These are phyloP conservation scores for Trypanosoma melophagium DNA, from an alignment of 208 protist genomes.

Conservation along the genomic window DNA sequence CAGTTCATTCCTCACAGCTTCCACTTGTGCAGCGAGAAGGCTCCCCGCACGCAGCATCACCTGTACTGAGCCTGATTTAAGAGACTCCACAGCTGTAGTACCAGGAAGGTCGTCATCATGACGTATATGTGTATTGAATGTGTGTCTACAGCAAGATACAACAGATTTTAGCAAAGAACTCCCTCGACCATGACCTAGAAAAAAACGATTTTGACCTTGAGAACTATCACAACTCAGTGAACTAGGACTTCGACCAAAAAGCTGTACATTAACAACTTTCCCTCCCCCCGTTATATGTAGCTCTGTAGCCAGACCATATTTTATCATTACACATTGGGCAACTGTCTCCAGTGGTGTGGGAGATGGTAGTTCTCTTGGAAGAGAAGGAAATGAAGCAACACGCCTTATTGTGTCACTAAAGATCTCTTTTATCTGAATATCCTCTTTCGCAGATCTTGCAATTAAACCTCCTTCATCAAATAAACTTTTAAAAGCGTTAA, in stretches of 20 bases:
- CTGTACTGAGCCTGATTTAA: conserved; percentile 10
- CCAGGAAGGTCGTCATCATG: conserved; percentile 22
- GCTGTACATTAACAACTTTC: conserved; percentile 24
- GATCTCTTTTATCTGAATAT: conserved; percentile 16
- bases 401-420: conserved; percentile 22
- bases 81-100: conserved; percentile 5
- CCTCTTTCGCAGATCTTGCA: conserved; percentile 11
- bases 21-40: conserved; percentile 16
- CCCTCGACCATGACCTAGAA: conserved; percentile 30
- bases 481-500: conserved; percentile 19
- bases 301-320: conserved; percentile 25
- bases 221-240: neutral
- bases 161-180: conserved; percentile 29
- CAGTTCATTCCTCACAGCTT: conserved; percentile 25
- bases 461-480: conserved; percentile 32
- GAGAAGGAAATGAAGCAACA: neutral
- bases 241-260: conserved; percentile 18
- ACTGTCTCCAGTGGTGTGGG: conserved; percentile 25
- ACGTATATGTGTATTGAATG: conserved; percentile 43
- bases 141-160: conserved; percentile 33
- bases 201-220: conserved; percentile 10
- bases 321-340: conserved; percentile 32
- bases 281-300: conserved; percentile 24
- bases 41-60: neutral
- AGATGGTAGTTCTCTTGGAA: conserved; percentile 17